Evolutionary conservation across 352 stramenopile species (phyloP), one percentile per base, ranked within the genome.

Genomic region (Pythium aristosporum): DNA sequence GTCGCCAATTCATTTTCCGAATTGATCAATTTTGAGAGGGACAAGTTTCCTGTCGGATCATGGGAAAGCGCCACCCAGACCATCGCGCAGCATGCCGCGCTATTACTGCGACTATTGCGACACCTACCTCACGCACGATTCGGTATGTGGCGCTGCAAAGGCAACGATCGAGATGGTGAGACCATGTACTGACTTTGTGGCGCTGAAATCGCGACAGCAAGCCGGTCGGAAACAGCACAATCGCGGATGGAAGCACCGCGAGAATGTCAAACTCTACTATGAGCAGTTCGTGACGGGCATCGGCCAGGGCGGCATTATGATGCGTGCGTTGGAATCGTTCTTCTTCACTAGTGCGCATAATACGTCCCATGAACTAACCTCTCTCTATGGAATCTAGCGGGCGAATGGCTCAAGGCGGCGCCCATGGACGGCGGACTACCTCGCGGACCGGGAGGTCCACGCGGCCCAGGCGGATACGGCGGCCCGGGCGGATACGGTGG

Each of bases 21-120:
- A 65, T 70, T 70, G 56, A 70, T 66, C 63, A 30, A 7, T 47
- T 70, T 70, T 15, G 44, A 66, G 5, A 55, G 63, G 63, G 25
- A 28, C 13, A 42, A n/a, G 42, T 1, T 42, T 5, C 52, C 20
- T 54, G 39, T 36, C 23, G 53, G 25, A 30, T 16, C 12, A 5
- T 13, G 30, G 0, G 2, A 13, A 30, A 52, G 16, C 23, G 15
- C 30, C 37, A 58, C 5, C 53, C 3, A n/a, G 30, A 30, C 34
- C 18, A 42, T 9, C 41, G 1, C 15, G 13, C 3, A 21, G 72
- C 54, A 97, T 98, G 89, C 90, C 89, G 70, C 88, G 91, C 65
- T 98, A 97, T 77, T 98, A 97, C 76, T 98, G 91, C 75, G 91
- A 98, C 75, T 98, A 97, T 75, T 97, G 92, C 73, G 91, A 97